phyloP scores from a whole-genome alignment of 116 monocot species.

The Posidonia oceanica region DNA sequence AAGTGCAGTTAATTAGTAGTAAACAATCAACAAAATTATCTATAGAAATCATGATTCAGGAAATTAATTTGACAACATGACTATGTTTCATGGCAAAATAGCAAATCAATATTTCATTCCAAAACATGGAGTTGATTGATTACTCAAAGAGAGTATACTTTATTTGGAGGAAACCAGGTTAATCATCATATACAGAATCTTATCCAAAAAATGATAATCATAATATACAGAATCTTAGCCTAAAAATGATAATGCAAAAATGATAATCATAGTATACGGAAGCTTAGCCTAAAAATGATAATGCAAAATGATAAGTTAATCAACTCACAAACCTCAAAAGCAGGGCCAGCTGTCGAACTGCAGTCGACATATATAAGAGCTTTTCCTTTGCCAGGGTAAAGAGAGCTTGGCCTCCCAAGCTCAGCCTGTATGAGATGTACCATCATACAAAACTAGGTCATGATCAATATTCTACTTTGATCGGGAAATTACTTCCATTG shows the following conservation, averaged over 20 bases:
- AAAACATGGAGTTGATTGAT: too few species aligned
- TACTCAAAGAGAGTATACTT: too few species aligned
- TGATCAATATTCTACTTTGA: background rate
- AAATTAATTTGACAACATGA: background rate
- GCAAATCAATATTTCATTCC: too few species aligned
- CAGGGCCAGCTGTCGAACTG: slow-evolving; percentile 73
- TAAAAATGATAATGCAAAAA: background rate
- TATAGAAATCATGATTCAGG: background rate
- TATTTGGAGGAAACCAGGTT: too few species aligned
- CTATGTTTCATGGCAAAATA: too few species aligned
- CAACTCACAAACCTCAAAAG: slow-evolving; percentile 65
- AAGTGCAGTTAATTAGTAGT: too few species aligned
- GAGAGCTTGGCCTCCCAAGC: slow-evolving; percentile 60
- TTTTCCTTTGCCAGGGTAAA: slow-evolving; percentile 79
- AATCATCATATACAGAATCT: too few species aligned
- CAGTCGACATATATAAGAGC: slow-evolving; percentile 81
- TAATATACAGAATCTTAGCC: too few species aligned
- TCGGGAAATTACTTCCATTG: too few species aligned
- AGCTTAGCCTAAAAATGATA: background rate
- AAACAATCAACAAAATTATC: background rate
- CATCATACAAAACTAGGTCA: background rate
- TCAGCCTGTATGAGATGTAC: slow-evolving; percentile 53
- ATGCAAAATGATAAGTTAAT: background rate
- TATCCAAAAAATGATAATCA: too few species aligned
- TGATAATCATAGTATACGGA: too few species aligned